These are phyloP conservation scores for Trichophyton mentagrophytes DNA, from an alignment of 2,329 filamentous ascomycete species.

Conservation along the genomic window DNA sequence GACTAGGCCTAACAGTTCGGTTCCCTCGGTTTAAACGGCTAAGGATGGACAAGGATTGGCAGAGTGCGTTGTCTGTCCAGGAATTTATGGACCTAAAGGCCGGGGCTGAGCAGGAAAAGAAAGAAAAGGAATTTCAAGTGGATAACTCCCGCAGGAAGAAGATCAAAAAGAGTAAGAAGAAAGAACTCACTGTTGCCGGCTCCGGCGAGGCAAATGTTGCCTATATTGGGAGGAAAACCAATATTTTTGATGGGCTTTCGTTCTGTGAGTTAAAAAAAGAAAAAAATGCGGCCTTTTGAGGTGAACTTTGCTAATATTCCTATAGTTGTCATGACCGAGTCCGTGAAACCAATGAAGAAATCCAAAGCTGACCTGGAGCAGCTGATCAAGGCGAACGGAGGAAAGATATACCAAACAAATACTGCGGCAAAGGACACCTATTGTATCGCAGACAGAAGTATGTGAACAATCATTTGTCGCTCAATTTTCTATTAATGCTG, in stretches of 20 bases:
- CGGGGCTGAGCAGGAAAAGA: constrained; percentile 55
- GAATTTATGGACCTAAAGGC: constrained; percentile 63
- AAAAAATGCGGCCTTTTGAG: neutral
- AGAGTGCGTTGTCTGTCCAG: constrained; percentile 60
- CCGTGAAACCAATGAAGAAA: constrained; percentile 49
- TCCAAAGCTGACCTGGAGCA: constrained; percentile 67
- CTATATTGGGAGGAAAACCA: constrained; percentile 46
- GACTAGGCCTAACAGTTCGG: constrained; percentile 61
- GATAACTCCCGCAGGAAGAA: constrained; percentile 53
- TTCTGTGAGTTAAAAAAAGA: constrained; percentile 45
- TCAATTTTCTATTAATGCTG: neutral
- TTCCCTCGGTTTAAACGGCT: constrained; percentile 83
- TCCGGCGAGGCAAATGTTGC: constrained; percentile 42
- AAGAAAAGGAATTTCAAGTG: constrained; percentile 64
- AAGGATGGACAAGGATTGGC: constrained; percentile 73
- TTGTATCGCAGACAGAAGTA: constrained; percentile 64
- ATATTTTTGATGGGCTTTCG: constrained; percentile 60
- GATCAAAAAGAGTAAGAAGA: constrained; percentile 46
- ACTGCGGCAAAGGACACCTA: constrained; percentile 50
- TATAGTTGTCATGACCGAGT: constrained; percentile 50
- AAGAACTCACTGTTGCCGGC: constrained; percentile 61
- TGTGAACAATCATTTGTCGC: neutral
- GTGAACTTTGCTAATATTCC: constrained; percentile 7
- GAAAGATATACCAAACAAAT: constrained; percentile 62
- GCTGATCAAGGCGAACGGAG: constrained; percentile 72